These are phyloP conservation scores for Megacollybia marginata DNA, from an alignment of 768 basidiomycete genomes.

Conservation along the genomic window DNA sequence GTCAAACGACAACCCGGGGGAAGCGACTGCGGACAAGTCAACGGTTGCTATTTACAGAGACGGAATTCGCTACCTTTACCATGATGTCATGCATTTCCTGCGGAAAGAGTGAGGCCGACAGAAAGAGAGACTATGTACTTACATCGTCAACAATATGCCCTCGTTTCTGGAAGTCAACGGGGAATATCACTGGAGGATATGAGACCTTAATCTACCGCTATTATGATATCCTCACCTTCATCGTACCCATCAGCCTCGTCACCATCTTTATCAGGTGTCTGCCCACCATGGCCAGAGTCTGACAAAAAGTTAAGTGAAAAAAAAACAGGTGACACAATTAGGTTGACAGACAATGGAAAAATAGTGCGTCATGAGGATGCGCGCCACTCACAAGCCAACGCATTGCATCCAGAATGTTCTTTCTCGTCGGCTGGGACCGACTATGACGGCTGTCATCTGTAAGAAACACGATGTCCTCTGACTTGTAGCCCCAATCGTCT, in stretches of 20 bases:
- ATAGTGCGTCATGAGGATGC: conserved; percentile 61
- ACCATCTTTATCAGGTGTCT: conserved; percentile 68
- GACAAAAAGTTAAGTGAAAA: not conserved
- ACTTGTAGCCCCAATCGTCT: conserved; percentile 43
- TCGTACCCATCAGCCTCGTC: conserved; percentile 78
- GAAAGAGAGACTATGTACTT: conserved; percentile 6
- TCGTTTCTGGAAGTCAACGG: conserved; percentile 70
- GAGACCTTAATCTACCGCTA: too few species aligned
- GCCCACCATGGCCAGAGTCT: conserved; percentile 97
- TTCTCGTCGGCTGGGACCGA: conserved; percentile 34
- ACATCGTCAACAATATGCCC: conserved; percentile 76
- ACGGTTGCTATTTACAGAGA: not conserved
- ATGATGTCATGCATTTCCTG: conserved; percentile 45
- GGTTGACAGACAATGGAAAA: conserved; percentile 57
- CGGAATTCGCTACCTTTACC: conserved; percentile 19
- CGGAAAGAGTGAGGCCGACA: not conserved
- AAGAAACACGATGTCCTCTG: conserved; percentile 62
- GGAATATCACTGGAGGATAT: conserved; percentile 63
- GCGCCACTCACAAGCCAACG: conserved; percentile 63
- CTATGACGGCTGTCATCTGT: conserved; percentile 48
- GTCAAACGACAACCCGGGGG: conserved; percentile 46
- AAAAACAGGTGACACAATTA: not conserved
- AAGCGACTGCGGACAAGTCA: conserved; percentile 20
- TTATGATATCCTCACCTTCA: conserved; percentile 42
- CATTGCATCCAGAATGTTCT: conserved; percentile 44